These are phyloP conservation scores for Phlebopus sp. DNA, from an alignment of 1,284 basidiomycete species.

Conservation along the genomic window DNA sequence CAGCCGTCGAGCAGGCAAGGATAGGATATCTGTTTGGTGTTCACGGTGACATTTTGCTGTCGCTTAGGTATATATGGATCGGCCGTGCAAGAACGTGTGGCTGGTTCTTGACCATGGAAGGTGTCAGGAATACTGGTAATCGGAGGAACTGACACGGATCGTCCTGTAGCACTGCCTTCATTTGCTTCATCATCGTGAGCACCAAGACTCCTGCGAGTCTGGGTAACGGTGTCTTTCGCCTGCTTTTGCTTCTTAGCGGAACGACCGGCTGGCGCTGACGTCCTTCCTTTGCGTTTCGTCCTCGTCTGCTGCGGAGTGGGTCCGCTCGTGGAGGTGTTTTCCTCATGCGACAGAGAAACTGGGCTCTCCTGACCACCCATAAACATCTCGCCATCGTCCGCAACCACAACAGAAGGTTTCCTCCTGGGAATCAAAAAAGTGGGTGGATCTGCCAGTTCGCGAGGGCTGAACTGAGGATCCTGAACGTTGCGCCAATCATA, in stretches of 20 bases:
- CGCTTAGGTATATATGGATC: not conserved
- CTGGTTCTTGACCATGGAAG: not conserved
- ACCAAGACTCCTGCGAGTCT: not conserved
- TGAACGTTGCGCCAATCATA: slow-evolving; percentile 11
- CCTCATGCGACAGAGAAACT: not conserved
- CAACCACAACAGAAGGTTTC: slow-evolving; percentile 17
- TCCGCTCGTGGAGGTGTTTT: not conserved
- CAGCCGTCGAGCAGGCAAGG: slow-evolving; percentile 23
- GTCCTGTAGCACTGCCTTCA: not conserved
- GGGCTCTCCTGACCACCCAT: not conserved
- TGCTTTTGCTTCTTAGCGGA: slow-evolving; percentile 13
- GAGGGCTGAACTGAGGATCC: slow-evolving; percentile 11
- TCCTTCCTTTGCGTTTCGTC: slow-evolving; percentile 18
- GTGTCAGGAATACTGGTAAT: not conserved
- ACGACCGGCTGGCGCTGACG: not conserved
- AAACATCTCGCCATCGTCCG: not conserved
- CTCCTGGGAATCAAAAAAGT: slow-evolving; percentile 25
- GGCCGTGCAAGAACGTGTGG: not conserved
- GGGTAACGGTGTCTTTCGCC: slow-evolving; percentile 12
- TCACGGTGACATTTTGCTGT: not conserved
- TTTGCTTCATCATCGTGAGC: not conserved
- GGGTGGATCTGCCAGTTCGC: slow-evolving; percentile 1
- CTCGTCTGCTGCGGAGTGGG: not conserved
- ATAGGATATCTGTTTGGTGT: slow-evolving; percentile 17
- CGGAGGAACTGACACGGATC: not conserved